Percentiles rank a stretch among this genome's conserved stretches.
Conservation (phyloP, 208 protist species). For the Crithidia brevicula region DNA sequence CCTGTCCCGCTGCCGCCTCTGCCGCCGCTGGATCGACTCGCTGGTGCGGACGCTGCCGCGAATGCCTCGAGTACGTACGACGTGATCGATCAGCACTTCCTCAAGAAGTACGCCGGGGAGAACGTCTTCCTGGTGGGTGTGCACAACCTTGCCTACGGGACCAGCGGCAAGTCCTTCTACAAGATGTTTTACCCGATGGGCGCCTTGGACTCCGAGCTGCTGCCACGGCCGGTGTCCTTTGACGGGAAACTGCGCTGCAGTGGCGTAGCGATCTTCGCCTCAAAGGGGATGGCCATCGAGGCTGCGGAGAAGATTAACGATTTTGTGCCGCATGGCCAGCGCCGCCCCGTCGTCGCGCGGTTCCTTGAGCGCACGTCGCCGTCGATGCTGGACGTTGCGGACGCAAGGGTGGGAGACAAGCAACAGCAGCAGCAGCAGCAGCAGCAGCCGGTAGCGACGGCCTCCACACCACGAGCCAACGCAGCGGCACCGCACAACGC, state of each 20-base stretch:
- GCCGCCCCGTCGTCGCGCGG: conserved; percentile 51
- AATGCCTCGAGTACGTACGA: conserved; percentile 27
- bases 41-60: background rate
- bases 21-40: background rate
- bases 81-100: conserved; percentile 60
- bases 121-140: conserved; percentile 62
- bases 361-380: conserved; percentile 39
- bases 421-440: background rate
- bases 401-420: too few relatives aligned
- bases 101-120: conserved; percentile 41
- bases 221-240: conserved; percentile 41
- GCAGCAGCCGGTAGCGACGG: conserved; percentile 6
- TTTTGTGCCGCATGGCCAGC: conserved; percentile 61
- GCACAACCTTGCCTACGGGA: conserved; percentile 63
- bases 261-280: conserved; percentile 72
- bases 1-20: conserved; percentile 2
- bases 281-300: conserved; percentile 53
- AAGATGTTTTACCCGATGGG: conserved; percentile 80
- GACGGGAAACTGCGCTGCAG: conserved; percentile 56
- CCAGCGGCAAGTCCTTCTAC: conserved; percentile 46
- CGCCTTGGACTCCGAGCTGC: conserved; percentile 60
- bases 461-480: conserved; percentile 23
- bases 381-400: background rate
- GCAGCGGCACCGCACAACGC: background rate
- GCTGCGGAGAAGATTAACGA: conserved; percentile 75